Evolutionary conservation across 179 eudicot genomes (phyloP), one percentile per base, ranked within the genome.

Genomic region (Spinacia oleracea): DNA sequence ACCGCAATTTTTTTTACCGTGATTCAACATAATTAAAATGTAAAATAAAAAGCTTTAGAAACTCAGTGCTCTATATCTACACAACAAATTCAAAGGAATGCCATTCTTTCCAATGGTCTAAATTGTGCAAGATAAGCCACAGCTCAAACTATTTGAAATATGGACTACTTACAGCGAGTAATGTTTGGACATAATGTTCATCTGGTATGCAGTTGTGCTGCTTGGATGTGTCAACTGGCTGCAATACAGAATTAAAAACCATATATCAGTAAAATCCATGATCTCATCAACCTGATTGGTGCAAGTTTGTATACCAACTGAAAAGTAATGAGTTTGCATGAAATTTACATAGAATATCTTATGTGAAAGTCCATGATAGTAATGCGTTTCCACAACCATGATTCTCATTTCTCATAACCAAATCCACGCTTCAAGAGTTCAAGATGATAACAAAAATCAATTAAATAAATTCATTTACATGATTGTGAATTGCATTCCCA

Each of bases 151-250:
- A 34, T 15, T 34, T 21, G 31, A 40, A 21, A 25, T 63, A 62
- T 62, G 53, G 35, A 53, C n/a, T 46, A 88, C 97, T 94, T 87
- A 94, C 98, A 78, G 94, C 90, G 73, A 94, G 87, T 81, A 94
- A 85, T 58, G 94, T 92, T 77, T 85, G 93, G 74, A 94, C 97
- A 75, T 92, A 94, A 87, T 94, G 98, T 79, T 94, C 98, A 88
- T 94, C 98, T 68, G 98, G 98, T 85, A 94, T 92, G 86, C 98
- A 94, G 79, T 94, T 94, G 78, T 94, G 98, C 91, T 91, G 90
- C 86, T 92, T 92, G 18, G 87, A 90, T 43, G 66, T 76, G 80
- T 94, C 94, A 40, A 79, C 86, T 76, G 98, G 90, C 98, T 94
- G 90, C 86, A 81, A 56, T 25, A 80, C 72, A 73, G 32, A 81